Conservation (phyloP, 768 basidiomycete species). For the Mycena amicta region DNA sequence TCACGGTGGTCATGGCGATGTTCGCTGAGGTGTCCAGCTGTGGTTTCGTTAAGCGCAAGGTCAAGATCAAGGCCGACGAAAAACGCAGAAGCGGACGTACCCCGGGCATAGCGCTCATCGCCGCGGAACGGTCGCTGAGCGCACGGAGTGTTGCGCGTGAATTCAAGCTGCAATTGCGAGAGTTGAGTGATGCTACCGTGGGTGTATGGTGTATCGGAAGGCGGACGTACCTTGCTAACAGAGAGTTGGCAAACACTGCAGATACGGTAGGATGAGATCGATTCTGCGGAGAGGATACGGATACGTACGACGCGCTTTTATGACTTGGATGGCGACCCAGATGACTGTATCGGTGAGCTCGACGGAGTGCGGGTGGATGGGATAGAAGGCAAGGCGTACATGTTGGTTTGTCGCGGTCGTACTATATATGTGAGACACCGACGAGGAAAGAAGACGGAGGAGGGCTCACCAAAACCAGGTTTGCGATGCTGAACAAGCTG, state of each 20-base stretch:
- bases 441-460: background rate
- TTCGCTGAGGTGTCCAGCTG: background rate
- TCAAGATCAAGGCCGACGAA: background rate
- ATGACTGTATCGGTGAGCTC: background rate
- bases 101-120: background rate
- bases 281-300: background rate
- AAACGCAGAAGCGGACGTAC: too few species aligned
- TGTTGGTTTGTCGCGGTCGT: background rate
- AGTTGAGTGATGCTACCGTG: background rate
- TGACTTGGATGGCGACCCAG: background rate
- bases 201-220: background rate
- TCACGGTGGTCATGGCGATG: background rate
- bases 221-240: conserved; percentile 1
- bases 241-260: conserved; percentile 2
- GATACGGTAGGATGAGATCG: background rate
- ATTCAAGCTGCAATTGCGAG: background rate
- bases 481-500: background rate
- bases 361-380: background rate
- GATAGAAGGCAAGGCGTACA: background rate
- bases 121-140: background rate
- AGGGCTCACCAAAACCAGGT: conserved; percentile 1
- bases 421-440: background rate
- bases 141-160: background rate
- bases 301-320: background rate
- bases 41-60: background rate